A percentile compares a stretch with the other conserved stretches of the same genome.
phyloP scores from a whole-genome alignment of 2,329 filamentous ascomycete species.

The Kalmusia sp. region DNA sequence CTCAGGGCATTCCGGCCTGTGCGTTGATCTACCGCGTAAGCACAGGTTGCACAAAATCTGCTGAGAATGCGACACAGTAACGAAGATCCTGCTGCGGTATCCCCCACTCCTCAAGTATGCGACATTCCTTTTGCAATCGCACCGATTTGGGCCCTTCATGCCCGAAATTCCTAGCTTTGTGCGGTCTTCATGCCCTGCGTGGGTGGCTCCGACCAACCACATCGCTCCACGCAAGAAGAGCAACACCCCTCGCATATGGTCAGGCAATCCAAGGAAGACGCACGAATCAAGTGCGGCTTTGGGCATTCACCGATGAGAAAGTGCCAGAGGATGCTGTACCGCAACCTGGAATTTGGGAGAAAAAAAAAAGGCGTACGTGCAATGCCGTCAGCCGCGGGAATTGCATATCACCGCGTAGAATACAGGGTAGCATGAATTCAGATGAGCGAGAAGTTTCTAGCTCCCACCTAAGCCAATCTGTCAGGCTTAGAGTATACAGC shows the following conservation, averaged over 20 bases:
- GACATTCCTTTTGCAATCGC: neutral
- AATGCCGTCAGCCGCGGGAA: no score
- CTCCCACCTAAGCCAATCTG: no score
- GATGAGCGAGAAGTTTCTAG: neutral
- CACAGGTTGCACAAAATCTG: no score
- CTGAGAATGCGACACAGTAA: no score
- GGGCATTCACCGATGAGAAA: neutral
- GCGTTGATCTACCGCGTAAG: no score
- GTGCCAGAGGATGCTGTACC: neutral
- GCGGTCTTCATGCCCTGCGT: neutral
- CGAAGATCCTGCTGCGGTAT: neutral
- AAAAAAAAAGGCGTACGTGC: neutral
- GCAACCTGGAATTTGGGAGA: neutral
- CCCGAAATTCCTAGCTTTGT: neutral
- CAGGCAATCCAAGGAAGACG: neutral
- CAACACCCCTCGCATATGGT: neutral
- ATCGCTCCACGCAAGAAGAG: neutral
- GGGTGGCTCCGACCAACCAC: constrained; percentile 2
- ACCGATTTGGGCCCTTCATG: neutral
- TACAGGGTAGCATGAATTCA: neutral
- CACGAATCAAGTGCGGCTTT: neutral
- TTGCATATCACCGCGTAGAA: neutral
- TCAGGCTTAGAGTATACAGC: no score
- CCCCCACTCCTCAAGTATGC: neutral
- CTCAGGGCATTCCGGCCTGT: no score